These are phyloP conservation scores for Botrytis sinoallii DNA, from an alignment of 2,329 filamentous ascomycete species.

Conservation along the genomic window DNA sequence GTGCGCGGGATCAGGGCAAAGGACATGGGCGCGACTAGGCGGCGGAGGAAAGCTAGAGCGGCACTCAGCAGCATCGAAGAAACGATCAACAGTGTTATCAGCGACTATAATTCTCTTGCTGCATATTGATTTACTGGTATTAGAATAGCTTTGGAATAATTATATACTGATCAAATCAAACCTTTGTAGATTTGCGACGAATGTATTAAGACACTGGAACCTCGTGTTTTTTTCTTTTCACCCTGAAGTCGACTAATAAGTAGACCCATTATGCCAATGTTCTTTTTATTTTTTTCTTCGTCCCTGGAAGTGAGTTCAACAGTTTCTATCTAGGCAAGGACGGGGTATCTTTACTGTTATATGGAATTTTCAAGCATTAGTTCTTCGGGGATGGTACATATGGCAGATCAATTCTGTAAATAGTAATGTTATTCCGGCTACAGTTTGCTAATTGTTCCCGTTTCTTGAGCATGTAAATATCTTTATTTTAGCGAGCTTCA, in stretches of 20 bases:
- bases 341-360: not conserved
- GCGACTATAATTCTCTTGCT: not conserved
- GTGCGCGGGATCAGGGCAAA: not conserved
- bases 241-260: not conserved
- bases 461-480: not conserved
- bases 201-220: not conserved
- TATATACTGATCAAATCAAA: not conserved
- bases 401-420: not conserved
- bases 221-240: not conserved
- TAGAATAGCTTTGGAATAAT: not conserved
- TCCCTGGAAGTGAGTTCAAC: not conserved
- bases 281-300: not conserved
- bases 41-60: not conserved
- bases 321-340: not conserved
- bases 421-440: accelerated
- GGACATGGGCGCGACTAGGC: not conserved
- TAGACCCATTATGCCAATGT: not conserved
- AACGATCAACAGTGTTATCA: not conserved
- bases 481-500: no score
- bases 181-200: not conserved
- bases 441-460: accelerated
- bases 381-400: not conserved
- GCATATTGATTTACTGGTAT: not conserved
- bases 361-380: not conserved
- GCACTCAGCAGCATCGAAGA: not conserved